Conservation (phyloP, 2,329 filamentous ascomycete species). For the Acrodontium crateriforme region DNA sequence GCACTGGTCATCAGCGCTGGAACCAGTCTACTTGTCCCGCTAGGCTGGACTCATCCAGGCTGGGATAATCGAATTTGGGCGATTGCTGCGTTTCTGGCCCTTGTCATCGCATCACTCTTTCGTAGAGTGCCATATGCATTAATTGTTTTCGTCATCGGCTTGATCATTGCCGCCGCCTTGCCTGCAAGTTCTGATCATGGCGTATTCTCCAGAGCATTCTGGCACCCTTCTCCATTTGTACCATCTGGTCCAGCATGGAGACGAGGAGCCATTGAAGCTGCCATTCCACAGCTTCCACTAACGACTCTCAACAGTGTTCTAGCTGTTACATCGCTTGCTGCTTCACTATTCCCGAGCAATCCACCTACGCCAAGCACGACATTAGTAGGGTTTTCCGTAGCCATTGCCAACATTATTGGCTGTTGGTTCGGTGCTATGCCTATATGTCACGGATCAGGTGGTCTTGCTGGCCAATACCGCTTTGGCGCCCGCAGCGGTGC, state of each 20-base stretch:
- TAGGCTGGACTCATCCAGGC: constrained; percentile 53
- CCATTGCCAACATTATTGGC: constrained; percentile 66
- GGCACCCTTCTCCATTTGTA: constrained; percentile 42
- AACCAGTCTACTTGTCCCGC: constrained; percentile 48
- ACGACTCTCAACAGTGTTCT: constrained; percentile 89
- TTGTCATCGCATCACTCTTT: constrained; percentile 53
- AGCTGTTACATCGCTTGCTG: constrained; percentile 66
- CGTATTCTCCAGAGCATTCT: constrained; percentile 34
- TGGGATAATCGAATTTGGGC: constrained; percentile 72
- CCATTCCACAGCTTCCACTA: constrained; percentile 74
- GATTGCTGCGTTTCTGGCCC: constrained; percentile 54
- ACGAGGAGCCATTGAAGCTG: constrained; percentile 48
- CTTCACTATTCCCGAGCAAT: constrained; percentile 54
- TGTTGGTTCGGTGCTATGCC: constrained; percentile 96
- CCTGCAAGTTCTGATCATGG: not conserved
- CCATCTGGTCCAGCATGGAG: constrained; percentile 35
- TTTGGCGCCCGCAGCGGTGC: constrained; percentile 84
- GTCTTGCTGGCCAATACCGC: constrained; percentile 76
- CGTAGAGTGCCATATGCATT: constrained; percentile 67
- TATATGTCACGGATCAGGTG: constrained; percentile 83
- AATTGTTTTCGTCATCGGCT: constrained; percentile 52
- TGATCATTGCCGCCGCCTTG: constrained; percentile 43
- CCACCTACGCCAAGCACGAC: constrained; percentile 53
- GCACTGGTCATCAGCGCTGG: constrained; percentile 70
- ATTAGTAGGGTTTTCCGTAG: constrained; percentile 66